These are phyloP conservation scores for Penstemon davidsonii DNA, from an alignment of 257 asterid genomes.

Conservation along the genomic window DNA sequence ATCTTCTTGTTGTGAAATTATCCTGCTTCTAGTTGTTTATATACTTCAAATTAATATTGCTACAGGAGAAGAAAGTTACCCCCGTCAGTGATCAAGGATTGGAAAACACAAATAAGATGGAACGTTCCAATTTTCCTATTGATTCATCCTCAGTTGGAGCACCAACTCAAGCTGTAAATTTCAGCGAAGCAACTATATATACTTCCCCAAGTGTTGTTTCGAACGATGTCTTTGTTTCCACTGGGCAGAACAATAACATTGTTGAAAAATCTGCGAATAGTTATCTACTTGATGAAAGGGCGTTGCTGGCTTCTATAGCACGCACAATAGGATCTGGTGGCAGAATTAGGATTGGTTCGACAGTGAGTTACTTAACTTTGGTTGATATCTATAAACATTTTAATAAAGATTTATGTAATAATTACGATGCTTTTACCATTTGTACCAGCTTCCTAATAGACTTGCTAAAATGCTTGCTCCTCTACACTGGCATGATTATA, in stretches of 20 bases:
- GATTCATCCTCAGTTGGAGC: conserved; percentile 41
- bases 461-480: conserved; percentile 95
- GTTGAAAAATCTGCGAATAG: conserved; percentile 46
- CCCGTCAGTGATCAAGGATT: conserved; percentile 36
- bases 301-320: conserved; percentile 79
- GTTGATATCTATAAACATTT: neutral
- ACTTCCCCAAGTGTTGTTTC: conserved; percentile 35
- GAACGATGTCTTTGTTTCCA: conserved; percentile 40
- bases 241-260: conserved; percentile 43
- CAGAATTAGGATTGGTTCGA: conserved; percentile 78
- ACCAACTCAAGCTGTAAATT: conserved; percentile 36
- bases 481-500: conserved; percentile 91
- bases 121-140: conserved; percentile 39
- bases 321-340: conserved; percentile 88
- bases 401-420: neutral
- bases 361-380: conserved; percentile 49
- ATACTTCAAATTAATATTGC: conserved; percentile 22
- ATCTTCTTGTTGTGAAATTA: neutral
- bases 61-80: conserved; percentile 52
- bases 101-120: conserved; percentile 44
- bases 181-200: conserved; percentile 33
- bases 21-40: neutral
- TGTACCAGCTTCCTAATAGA: conserved; percentile 84
- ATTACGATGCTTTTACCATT: conserved; percentile 16
- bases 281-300: conserved; percentile 72